Base-by-base conservation (phyloP, 352 stramenopile species). In the Globisporangium alternatum region DNA sequence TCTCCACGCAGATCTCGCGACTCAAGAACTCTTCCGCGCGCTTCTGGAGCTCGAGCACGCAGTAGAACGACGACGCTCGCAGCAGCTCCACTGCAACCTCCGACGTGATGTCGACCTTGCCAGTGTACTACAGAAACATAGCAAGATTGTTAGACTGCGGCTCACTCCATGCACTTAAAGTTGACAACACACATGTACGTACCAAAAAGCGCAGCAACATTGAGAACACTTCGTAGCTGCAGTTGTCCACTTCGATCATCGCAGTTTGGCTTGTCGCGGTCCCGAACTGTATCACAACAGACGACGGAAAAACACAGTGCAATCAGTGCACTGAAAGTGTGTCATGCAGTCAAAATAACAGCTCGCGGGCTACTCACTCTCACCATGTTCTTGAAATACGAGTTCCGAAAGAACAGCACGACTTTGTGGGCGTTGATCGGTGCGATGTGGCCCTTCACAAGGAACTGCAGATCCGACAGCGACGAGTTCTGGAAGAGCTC, bases 331-430 rank as follows among this genome's bases (percentile, higher is more conserved):
- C 25, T 45, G 44, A 39, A 2, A 56, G 37, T 12, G 13, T 9
- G 22, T 44, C 41, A 15, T 21, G 37, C 17, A 49, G 52, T 66
- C 25, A 17, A n/a, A 54, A 41, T 43, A 19, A 56, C 13, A 60
- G 37, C 13, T n/a, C 31, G 31, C 10, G 30, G 52, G 57, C 69
- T 72, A 88, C 81, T 90, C 73, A 92, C 84, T 81, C 78, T 82
- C 80, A 96, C 88, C 84, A 95, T 88, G 71, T 91, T 91, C 79
- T 96, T 96, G 81, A 96, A 96, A 70, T 95, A 96, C 64, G 88
- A 89, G 64, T 96, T 96, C 37, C 87, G 86, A 67, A 96, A 93
- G 65, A 93, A 95, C 10, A 96, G 74, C 28, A 96, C 88, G 22
- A 96, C 88, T 60, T 93, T 93, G 73, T 96, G 86, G 9, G 88